Evolutionary conservation across 345 rosid species (phyloP).

Genomic region (Kernera saxatilis): DNA sequence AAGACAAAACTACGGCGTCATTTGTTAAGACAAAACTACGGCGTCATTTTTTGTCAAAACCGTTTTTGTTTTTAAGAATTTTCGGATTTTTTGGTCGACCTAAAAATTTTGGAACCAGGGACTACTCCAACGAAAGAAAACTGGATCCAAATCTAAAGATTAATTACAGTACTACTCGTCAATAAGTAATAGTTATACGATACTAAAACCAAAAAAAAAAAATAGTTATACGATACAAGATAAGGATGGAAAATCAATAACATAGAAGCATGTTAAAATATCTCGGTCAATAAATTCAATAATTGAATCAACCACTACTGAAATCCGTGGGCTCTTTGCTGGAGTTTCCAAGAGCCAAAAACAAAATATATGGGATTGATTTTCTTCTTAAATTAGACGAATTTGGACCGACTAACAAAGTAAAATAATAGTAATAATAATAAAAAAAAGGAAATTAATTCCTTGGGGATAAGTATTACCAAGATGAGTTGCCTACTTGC

Average conservation of each 20-base stretch:
- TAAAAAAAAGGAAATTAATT: neutral
- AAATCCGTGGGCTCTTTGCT: slow-evolving; percentile 18
- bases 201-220: too few relatives aligned
- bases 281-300: neutral
- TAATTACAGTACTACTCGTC: neutral
- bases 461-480: slow-evolving; percentile 11
- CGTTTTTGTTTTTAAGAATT: neutral
- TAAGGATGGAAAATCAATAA: neutral
- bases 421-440: neutral
- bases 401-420: neutral
- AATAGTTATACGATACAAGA: neutral
- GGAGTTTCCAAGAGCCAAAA: neutral
- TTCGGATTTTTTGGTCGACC: neutral
- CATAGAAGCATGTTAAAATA: neutral
- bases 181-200: neutral
- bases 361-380: neutral
- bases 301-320: neutral
- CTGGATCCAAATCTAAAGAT: neutral
- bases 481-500: neutral
- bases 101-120: neutral
- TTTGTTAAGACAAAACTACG: neutral
- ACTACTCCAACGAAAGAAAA: neutral
- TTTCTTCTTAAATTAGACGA: neutral
- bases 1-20: neutral
- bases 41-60: neutral